phyloP scores from a whole-genome alignment of 2,329 filamentous ascomycete species.

The Ceratocystis cacaofunesta region DNA sequence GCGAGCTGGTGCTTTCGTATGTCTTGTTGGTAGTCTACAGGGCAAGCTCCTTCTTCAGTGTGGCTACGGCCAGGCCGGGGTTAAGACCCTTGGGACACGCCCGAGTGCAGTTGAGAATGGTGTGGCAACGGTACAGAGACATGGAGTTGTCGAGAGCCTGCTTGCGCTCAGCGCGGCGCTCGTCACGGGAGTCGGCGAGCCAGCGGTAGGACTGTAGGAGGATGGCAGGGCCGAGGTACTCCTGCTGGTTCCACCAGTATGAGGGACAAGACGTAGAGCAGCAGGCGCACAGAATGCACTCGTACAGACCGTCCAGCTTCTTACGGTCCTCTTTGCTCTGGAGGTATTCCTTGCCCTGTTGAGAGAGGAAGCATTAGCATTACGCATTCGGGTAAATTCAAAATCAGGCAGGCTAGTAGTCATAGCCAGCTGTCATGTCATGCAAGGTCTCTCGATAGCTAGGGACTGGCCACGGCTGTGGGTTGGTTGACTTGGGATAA shows the following conservation, averaged over 20 bases:
- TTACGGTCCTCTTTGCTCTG: constrained; percentile 83
- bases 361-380: neutral
- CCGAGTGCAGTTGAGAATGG: constrained; percentile 94
- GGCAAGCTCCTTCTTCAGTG: constrained; percentile 97
- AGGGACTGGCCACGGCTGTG: too few species aligned
- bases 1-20: constrained; percentile 16
- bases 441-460: too few species aligned
- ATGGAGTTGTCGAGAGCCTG: constrained; percentile 92
- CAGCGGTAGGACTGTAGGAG: constrained; percentile 96
- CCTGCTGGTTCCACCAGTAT: constrained; percentile 99
- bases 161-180: constrained; percentile 77
- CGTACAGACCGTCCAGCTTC: constrained; percentile 96
- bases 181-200: constrained; percentile 88
- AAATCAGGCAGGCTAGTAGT: neutral
- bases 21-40: constrained; percentile 5
- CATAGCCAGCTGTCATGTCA: too few species aligned
- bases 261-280: constrained; percentile 99
- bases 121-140: constrained; percentile 98
- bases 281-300: constrained; percentile 98
- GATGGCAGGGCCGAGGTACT: constrained; percentile 93
- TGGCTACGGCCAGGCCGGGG: constrained; percentile 83
- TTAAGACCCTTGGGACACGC: constrained; percentile 98
- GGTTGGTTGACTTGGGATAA: neutral
- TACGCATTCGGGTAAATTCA: neutral
- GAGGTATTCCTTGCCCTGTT: constrained; percentile 75